Evolutionary conservation across 768 basidiomycete species (phyloP).

Genomic region (Lentinula sp.): DNA sequence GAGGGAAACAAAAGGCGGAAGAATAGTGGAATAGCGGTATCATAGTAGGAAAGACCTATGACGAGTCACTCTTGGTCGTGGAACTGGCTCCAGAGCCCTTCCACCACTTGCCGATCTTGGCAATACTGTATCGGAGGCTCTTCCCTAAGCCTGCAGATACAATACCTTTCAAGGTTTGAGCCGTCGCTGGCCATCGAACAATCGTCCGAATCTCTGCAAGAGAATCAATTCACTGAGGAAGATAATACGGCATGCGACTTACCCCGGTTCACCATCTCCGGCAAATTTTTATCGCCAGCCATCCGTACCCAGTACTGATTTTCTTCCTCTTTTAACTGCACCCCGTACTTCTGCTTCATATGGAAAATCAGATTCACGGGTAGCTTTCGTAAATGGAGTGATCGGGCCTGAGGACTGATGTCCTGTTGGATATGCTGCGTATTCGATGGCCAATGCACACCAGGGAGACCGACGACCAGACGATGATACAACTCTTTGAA

Average conservation of each 20-base stretch:
- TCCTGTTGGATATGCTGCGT: conserved; percentile 68
- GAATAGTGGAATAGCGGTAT: not conserved
- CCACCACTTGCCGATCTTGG: conserved; percentile 89
- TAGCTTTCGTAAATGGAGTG: conserved; percentile 72
- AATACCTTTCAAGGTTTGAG: conserved; percentile 83
- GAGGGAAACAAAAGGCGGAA: not conserved
- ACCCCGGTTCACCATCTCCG: conserved; percentile 50
- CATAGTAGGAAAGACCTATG: not conserved
- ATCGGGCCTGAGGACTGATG: conserved; percentile 55
- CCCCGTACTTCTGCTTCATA: conserved; percentile 45
- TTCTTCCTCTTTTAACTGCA: conserved; percentile 56
- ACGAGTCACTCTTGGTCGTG: not conserved
- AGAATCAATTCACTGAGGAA: not conserved
- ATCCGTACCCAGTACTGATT: conserved; percentile 61
- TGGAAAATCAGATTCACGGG: conserved; percentile 59
- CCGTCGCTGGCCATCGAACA: conserved; percentile 76
- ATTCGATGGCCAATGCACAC: conserved; percentile 64
- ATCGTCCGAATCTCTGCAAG: conserved; percentile 66
- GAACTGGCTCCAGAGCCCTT: conserved; percentile 20
- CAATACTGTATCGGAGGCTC: conserved; percentile 65
- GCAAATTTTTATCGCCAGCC: conserved; percentile 73
- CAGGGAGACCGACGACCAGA: conserved; percentile 71
- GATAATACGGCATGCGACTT: conserved; percentile 30
- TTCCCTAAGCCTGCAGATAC: conserved; percentile 77
- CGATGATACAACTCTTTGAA: conserved; percentile 87